These are phyloP conservation scores for Paxillus involutus DNA, from an alignment of 768 basidiomycete species.

Conservation along the genomic window DNA sequence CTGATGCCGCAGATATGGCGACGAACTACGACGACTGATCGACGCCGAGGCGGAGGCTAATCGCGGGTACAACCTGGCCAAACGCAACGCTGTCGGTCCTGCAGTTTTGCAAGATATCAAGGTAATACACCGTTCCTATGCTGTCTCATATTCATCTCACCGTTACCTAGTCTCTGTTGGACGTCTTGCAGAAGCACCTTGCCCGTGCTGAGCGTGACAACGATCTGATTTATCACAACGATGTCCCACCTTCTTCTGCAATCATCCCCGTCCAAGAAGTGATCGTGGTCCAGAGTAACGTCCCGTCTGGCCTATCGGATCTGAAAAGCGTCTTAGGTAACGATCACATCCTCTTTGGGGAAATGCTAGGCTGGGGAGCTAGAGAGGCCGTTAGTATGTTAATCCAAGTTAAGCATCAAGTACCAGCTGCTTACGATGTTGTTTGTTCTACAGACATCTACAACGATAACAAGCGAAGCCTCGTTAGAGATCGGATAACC, in stretches of 20 bases:
- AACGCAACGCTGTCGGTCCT: conserved; percentile 58
- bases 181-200: conserved; percentile 64
- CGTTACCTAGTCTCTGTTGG: conserved; percentile 64
- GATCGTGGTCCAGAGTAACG: conserved; percentile 59
- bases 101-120: conserved; percentile 78
- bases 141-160: background rate
- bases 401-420: background rate
- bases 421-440: background rate
- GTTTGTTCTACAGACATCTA: conserved; percentile 64
- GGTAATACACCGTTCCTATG: conserved; percentile 37
- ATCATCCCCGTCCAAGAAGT: conserved; percentile 65
- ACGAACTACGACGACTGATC: conserved; percentile 77
- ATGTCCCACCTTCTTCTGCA: conserved; percentile 71
- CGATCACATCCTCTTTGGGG: conserved; percentile 66
- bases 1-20: conserved; percentile 65
- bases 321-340: conserved; percentile 53
- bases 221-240: conserved; percentile 91
- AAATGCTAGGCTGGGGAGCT: conserved; percentile 84
- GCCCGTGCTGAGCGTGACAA: conserved; percentile 86
- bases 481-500: conserved; percentile 67
- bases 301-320: conserved; percentile 58
- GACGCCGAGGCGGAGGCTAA: conserved; percentile 69
- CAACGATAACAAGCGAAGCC: conserved; percentile 72
- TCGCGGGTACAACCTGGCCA: conserved; percentile 66
- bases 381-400: conserved; percentile 81